These are phyloP conservation scores for Setomelanomma holmii DNA, from an alignment of 2,329 filamentous ascomycete species.

Conservation along the genomic window DNA sequence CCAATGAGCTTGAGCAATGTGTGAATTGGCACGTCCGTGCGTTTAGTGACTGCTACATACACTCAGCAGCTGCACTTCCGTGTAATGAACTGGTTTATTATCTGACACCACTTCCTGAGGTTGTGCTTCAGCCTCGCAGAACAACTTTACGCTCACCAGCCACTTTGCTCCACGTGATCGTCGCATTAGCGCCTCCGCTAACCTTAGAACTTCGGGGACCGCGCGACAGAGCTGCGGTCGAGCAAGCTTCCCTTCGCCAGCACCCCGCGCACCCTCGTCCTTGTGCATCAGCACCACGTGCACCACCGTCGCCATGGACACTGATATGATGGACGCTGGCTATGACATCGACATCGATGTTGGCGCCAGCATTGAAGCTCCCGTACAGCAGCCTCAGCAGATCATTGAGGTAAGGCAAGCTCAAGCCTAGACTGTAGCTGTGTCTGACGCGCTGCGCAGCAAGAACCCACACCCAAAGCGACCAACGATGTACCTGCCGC, in stretches of 20 bases:
- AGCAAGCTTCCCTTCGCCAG: constrained; percentile 10
- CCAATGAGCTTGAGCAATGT: background rate
- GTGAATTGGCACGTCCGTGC: background rate
- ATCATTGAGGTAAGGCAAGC: constrained; percentile 20
- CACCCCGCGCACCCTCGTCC: constrained; percentile 20
- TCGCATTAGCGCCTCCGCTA: constrained; percentile 15
- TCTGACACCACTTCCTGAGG: too few relatives aligned
- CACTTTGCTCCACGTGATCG: constrained; percentile 15
- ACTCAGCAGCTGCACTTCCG: too few relatives aligned
- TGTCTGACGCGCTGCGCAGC: constrained; percentile 11
- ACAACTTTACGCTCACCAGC: background rate
- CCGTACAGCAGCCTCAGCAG: constrained; percentile 32
- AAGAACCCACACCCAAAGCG: constrained; percentile 12
- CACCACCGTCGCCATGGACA: constrained; percentile 32
- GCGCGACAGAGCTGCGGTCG: constrained; percentile 5
- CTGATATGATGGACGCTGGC: constrained; percentile 44
- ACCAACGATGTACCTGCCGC: constrained; percentile 37
- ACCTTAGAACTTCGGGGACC: background rate
- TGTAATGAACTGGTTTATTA: too few relatives aligned
- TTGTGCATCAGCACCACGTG: constrained; percentile 7
- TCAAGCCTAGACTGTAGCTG: constrained; percentile 8
- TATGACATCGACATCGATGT: constrained; percentile 49
- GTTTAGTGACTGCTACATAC: background rate
- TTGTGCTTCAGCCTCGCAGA: too few relatives aligned
- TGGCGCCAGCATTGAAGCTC: constrained; percentile 24